A percentile compares a stretch with the other conserved stretches of the same genome.
Conservation (phyloP, 805 yeast genomes). For the Dipodascopsis uninucleata region DNA sequence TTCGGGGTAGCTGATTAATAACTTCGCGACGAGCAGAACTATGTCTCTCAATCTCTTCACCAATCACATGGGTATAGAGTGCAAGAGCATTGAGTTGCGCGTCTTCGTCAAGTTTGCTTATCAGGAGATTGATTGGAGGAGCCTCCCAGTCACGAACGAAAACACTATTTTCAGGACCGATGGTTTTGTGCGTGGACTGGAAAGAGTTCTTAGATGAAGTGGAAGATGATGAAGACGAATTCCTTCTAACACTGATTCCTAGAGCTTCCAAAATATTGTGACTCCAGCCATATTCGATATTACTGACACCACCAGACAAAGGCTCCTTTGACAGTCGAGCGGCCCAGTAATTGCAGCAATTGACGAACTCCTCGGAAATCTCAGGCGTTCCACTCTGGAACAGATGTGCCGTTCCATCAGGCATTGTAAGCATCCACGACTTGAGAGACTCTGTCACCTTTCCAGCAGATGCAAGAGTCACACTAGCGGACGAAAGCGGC, state of each 20-base stretch:
- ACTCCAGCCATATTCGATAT: constrained; percentile 77
- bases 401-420: constrained; percentile 45
- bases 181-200: too few relatives aligned
- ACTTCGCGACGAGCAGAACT: constrained; percentile 40
- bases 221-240: too few relatives aligned
- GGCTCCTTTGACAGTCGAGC: constrained; percentile 81
- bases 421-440: constrained; percentile 56
- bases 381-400: constrained; percentile 66
- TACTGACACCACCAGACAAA: constrained; percentile 62
- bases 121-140: constrained; percentile 29
- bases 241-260: too few relatives aligned
- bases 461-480: constrained; percentile 16
- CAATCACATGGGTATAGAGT: constrained; percentile 42
- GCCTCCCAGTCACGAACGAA: constrained; percentile 3
- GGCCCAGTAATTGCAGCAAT: constrained; percentile 87
- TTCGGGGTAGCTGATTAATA: constrained; percentile 36
- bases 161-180: neutral
- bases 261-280: neutral
- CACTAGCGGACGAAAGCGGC: constrained; percentile 20
- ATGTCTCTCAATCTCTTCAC: constrained; percentile 44
- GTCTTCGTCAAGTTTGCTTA: constrained; percentile 32
- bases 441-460: constrained; percentile 39
- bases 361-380: constrained; percentile 64
- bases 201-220: neutral
- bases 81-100: constrained; percentile 44